Conservation (phyloP, 805 yeast genomes). For the Gaillardinia entomophila region DNA sequence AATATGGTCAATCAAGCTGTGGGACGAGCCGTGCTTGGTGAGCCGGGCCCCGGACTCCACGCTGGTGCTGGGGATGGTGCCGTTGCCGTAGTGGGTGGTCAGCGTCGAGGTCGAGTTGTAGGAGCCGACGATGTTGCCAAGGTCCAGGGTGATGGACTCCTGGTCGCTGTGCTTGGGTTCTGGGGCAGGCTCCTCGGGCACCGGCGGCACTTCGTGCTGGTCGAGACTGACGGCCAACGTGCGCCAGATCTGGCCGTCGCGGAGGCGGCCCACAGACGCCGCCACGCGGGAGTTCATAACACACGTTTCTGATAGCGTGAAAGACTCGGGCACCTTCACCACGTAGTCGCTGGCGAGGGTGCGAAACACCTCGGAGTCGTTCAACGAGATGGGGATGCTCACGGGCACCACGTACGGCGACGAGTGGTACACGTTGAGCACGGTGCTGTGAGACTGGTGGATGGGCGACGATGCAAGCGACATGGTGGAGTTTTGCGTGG, state of each 20-base stretch:
- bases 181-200: too few relatives aligned
- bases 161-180: background rate
- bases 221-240: slow-evolving; percentile 46
- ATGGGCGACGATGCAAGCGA: slow-evolving; percentile 13
- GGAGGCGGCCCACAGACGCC: slow-evolving; percentile 39
- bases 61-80: background rate
- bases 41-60: background rate
- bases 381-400: slow-evolving; percentile 36
- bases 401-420: slow-evolving; percentile 38
- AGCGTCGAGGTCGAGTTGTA: slow-evolving; percentile 37
- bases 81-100: slow-evolving; percentile 30
- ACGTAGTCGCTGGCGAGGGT: slow-evolving; percentile 46
- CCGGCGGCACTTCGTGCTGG: too few relatives aligned
- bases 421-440: slow-evolving; percentile 11
- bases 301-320: slow-evolving; percentile 50
- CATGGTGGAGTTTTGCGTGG: slow-evolving; percentile 26
- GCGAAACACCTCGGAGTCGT: slow-evolving; percentile 40
- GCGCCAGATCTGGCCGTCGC: slow-evolving; percentile 63
- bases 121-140: slow-evolving; percentile 36
- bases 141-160: slow-evolving; percentile 28
- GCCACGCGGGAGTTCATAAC: slow-evolving; percentile 54
- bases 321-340: slow-evolving; percentile 41
- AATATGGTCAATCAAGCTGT: background rate
- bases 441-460: slow-evolving; percentile 1
- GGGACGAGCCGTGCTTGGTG: background rate